Conservation (phyloP, 768 basidiomycete genomes). For the Russula sp. region DNA sequence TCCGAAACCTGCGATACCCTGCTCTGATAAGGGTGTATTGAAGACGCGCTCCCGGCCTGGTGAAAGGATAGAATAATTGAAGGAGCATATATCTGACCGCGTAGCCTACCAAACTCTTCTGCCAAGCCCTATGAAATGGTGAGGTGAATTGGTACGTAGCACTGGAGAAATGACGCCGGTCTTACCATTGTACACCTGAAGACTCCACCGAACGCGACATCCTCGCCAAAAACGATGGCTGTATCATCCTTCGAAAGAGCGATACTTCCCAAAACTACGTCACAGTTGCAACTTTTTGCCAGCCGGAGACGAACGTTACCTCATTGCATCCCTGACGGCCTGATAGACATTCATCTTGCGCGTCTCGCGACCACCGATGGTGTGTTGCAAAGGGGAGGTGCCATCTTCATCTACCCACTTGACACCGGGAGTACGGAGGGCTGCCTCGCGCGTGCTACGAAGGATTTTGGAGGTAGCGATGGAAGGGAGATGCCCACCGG, state of each 20-base stretch:
- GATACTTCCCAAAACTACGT: constrained; percentile 40
- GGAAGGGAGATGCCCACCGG: constrained; percentile 72
- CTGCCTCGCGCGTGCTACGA: constrained; percentile 54
- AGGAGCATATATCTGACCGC: background rate
- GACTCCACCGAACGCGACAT: constrained; percentile 91
- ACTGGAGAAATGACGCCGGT: background rate
- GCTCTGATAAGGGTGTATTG: constrained; percentile 89
- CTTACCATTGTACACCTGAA: constrained; percentile 88
- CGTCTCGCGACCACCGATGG: constrained; percentile 73
- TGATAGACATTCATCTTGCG: constrained; percentile 96
- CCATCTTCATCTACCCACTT: constrained; percentile 60
- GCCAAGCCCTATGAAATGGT: constrained; percentile 62
- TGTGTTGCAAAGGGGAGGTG: constrained; percentile 34
- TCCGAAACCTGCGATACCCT: constrained; percentile 92
- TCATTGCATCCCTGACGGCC: constrained; percentile 85
- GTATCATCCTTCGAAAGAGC: constrained; percentile 79
- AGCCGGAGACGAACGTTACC: constrained; percentile 37
- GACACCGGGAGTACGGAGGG: constrained; percentile 66
- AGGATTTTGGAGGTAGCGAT: constrained; percentile 63
- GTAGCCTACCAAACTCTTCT: constrained; percentile 76
- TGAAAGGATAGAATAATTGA: background rate
- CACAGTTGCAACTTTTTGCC: background rate
- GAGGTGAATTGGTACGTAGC: background rate
- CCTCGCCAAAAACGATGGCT: constrained; percentile 86
- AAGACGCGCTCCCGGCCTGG: constrained; percentile 87